Base-by-base conservation (phyloP, 495 filamentous ascomycete species). In the Penicillium robsamsonii region DNA sequence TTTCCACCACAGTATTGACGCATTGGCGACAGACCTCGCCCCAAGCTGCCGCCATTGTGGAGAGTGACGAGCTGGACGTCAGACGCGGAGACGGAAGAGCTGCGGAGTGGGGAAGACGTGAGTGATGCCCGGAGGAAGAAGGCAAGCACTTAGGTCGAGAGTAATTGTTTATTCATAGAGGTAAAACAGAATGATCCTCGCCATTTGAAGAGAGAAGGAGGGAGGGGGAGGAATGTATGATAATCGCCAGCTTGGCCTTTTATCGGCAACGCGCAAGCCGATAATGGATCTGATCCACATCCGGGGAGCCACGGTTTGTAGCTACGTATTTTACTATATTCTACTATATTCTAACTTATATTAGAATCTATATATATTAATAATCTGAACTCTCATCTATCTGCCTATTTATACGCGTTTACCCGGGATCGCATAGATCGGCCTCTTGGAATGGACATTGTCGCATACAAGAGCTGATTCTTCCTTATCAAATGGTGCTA, bases 241-340 rank as follows among this genome's bases (percentile, higher is more conserved):
- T 56, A 66, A 62, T 72, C 72, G 72, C 72, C 72, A 75, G 70
- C 72, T 71, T 75, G 72, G 62, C 72, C 72, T 74, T 72, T 71
- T 64, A 58, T 61, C 63, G 53, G 59, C 58, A 63, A 63, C 63
- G 53, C 65, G 65, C 63, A 64, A 66, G 59, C 61, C 48, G 25
- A 64, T 53, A 49, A 49, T 61, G 42, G 55, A 57, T 56, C 40
- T 29, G 40, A 53, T 62, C 52, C 52, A 54, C 52, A 25, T 11
- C 17, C 18, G 18, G 51, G 22, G 51, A 53, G 51, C 51, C 42
- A 53, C 51, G 51, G 27, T 47, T 20, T 27, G 45, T 38, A 38
- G 15, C n/a, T 33, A 38, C 17, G 17, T 38, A 17, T 38, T 38
- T 0, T 13, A 35, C 25, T 27, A 27, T 27, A 27, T 7, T 27